Conservation (phyloP, 768 basidiomycete species). For the Tulasnella sp. region DNA sequence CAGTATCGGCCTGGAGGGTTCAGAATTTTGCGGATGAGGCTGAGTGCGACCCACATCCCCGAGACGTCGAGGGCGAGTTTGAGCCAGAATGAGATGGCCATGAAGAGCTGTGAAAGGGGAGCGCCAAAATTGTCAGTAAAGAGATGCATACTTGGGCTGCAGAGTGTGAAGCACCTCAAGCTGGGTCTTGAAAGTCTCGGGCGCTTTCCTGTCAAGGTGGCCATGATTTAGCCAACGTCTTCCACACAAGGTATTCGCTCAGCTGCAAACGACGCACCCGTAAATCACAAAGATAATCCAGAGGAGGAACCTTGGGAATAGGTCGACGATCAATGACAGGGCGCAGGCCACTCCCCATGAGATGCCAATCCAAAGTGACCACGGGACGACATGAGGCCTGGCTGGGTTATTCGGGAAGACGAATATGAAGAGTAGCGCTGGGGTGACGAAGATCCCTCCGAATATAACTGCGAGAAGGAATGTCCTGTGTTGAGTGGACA, state of each 20-base stretch:
- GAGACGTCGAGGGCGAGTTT: slow-evolving; percentile 63
- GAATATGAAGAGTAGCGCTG: slow-evolving; percentile 63
- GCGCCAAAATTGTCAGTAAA: background rate
- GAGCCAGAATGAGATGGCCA: slow-evolving; percentile 68
- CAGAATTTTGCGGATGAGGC: slow-evolving; percentile 55
- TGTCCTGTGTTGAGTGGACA: slow-evolving; percentile 41
- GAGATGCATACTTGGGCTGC: background rate
- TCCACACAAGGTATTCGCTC: background rate
- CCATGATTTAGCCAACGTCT: background rate
- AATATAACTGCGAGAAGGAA: slow-evolving; percentile 59
- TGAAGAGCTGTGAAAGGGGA: slow-evolving; percentile 49
- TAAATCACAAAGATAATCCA: slow-evolving; percentile 53
- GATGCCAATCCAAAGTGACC: slow-evolving; percentile 61
- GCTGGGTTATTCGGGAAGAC: slow-evolving; percentile 52
- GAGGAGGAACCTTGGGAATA: slow-evolving; percentile 56
- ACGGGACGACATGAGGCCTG: slow-evolving; percentile 54
- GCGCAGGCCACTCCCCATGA: slow-evolving; percentile 58
- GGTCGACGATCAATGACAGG: slow-evolving; percentile 63
- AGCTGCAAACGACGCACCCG: slow-evolving; percentile 45
- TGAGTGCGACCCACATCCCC: slow-evolving; percentile 73
- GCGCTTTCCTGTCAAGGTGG: slow-evolving; percentile 20
- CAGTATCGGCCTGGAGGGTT: slow-evolving; percentile 64
- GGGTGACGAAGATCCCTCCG: slow-evolving; percentile 61
- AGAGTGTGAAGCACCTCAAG: slow-evolving; percentile 52
- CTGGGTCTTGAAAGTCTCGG: slow-evolving; percentile 61